Conservation (phyloP, 352 stramenopile genomes). For the Globisporangium mamillatum region DNA sequence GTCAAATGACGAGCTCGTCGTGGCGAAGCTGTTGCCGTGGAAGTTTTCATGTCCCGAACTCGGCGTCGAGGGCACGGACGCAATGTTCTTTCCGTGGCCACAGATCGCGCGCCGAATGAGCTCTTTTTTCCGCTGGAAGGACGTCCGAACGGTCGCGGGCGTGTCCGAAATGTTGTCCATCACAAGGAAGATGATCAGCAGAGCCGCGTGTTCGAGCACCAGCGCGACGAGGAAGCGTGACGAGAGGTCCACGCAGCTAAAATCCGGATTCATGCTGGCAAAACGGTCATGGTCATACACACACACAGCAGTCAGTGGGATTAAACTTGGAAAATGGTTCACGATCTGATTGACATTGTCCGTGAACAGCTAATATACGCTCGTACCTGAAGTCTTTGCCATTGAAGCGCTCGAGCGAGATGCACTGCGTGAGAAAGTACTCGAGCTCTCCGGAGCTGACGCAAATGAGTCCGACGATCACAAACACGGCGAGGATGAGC, state of each 20-base stretch:
- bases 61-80: constrained; percentile 20
- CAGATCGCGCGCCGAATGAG: constrained; percentile 83
- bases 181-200: constrained; percentile 74
- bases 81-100: constrained; percentile 46
- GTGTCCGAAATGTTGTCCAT: constrained; percentile 84
- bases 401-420: constrained; percentile 68
- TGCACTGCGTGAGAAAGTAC: constrained; percentile 78
- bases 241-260: constrained; percentile 71
- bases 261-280: constrained; percentile 76
- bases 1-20: constrained; percentile 14
- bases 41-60: constrained; percentile 7
- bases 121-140: constrained; percentile 84
- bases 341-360: neutral
- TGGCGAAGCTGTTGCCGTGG: constrained; percentile 23
- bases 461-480: constrained; percentile 82
- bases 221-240: constrained; percentile 79
- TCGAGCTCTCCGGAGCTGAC: constrained; percentile 82
- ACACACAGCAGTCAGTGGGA: neutral
- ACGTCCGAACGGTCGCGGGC: constrained; percentile 66
- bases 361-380: neutral
- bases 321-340: neutral
- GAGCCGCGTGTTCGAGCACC: constrained; percentile 67
- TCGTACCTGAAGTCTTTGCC: constrained; percentile 79
- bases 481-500: constrained; percentile 76
- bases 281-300: neutral